Conservation (phyloP, 805 yeast species). For the Nakazawaea laoshanensis region DNA sequence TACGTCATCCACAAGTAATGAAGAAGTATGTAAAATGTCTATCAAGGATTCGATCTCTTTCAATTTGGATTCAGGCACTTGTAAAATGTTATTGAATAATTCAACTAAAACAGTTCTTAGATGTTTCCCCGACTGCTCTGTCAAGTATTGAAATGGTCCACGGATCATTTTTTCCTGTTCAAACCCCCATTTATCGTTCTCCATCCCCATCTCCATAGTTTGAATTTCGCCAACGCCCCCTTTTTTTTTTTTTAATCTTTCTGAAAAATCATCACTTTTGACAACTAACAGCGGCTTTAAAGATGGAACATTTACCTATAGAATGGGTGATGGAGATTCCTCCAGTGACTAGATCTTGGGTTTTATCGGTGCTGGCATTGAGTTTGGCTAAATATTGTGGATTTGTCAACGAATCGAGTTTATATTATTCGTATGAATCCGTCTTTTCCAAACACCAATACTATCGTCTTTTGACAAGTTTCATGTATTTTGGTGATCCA, state of each 20-base stretch:
- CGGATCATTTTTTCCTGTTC: constrained; percentile 20
- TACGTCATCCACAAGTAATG: constrained; percentile 75
- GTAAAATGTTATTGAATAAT: constrained; percentile 44
- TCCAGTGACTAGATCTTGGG: constrained; percentile 33
- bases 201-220: constrained; percentile 4
- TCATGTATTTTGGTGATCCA: constrained; percentile 31
- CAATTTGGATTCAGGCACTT: constrained; percentile 30
- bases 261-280: background rate
- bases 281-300: background rate
- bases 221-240: no score
- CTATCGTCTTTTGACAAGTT: constrained; percentile 27
- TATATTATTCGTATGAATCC: constrained; percentile 26
- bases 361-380: constrained; percentile 22
- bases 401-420: constrained; percentile 20
- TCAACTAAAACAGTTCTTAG: constrained; percentile 38
- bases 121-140: constrained; percentile 47
- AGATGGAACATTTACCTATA: constrained; percentile 27
- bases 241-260: background rate
- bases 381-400: constrained; percentile 26
- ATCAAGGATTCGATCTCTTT: constrained; percentile 35
- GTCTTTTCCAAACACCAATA: constrained; percentile 29
- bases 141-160: constrained; percentile 44
- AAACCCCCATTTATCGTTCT: constrained; percentile 20
- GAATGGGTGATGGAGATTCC: constrained; percentile 36
- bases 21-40: constrained; percentile 57